Percentiles rank a stretch among this genome's conserved stretches.
These are phyloP conservation scores for Collariella sp. DNA, from an alignment of 495 filamentous ascomycete genomes.

Conservation along the genomic window DNA sequence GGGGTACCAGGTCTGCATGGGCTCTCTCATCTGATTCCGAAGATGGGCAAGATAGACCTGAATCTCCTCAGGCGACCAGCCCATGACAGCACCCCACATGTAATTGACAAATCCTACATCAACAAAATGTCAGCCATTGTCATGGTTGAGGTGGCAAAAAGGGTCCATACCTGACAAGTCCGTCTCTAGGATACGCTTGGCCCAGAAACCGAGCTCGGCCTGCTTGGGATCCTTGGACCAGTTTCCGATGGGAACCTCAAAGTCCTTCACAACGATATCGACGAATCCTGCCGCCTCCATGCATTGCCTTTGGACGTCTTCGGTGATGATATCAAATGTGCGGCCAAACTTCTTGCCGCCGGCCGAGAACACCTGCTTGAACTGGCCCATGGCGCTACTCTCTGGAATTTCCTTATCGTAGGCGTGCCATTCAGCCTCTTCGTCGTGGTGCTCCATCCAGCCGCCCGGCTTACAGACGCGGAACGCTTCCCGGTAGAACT, in stretches of 20 bases:
- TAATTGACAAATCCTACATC: slow-evolving; percentile 4
- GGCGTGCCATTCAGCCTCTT: neutral
- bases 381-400: neutral
- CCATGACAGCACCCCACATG: slow-evolving; percentile 5
- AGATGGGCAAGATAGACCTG: slow-evolving; percentile 3
- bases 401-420: neutral
- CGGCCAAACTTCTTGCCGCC: slow-evolving; percentile 29
- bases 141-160: neutral
- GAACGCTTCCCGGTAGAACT: slow-evolving; percentile 32
- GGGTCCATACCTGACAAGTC: slow-evolving; percentile 3
- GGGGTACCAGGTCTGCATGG: neutral
- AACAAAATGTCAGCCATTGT: neutral
- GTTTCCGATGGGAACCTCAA: slow-evolving; percentile 49
- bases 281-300: slow-evolving; percentile 50
- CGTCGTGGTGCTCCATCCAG: slow-evolving; percentile 19
- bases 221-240: slow-evolving; percentile 51
- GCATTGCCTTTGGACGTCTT: slow-evolving; percentile 28
- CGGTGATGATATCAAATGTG: slow-evolving; percentile 29
- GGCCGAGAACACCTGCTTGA: slow-evolving; percentile 24
- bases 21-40: neutral
- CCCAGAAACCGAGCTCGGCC: slow-evolving; percentile 36
- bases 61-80: slow-evolving; percentile 11
- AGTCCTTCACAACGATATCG: slow-evolving; percentile 41
- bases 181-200: neutral
- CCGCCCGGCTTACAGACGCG: slow-evolving; percentile 35